Conservation (phyloP, 2,329 filamentous ascomycete species). For the Uncinocarpus reesii region DNA sequence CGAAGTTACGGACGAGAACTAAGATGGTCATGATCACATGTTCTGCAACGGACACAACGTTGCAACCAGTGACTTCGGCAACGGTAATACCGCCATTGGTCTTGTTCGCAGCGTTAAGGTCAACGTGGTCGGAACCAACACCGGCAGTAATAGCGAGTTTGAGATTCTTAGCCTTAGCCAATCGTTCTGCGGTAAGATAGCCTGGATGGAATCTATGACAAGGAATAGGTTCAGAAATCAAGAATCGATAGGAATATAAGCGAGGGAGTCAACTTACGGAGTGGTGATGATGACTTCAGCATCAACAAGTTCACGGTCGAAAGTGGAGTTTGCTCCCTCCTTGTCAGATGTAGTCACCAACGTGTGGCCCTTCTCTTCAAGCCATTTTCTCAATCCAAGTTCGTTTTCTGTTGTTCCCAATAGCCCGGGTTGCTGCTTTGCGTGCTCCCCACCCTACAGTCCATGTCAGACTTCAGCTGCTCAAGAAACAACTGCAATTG, state of each 20-base stretch:
- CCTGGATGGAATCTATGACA: conserved; percentile 82
- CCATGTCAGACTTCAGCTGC: conserved; percentile 10
- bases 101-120: conserved; percentile 92
- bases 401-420: conserved; percentile 97
- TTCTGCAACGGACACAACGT: conserved; percentile 97
- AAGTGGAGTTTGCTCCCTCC: conserved; percentile 83
- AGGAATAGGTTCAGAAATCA: not conserved
- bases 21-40: conserved; percentile 99
- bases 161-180: conserved; percentile 97
- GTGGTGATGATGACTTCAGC: conserved; percentile 99
- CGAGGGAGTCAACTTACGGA: conserved; percentile 49
- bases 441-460: conserved; percentile 63
- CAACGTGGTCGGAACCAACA: conserved; percentile 97
- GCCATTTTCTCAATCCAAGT: conserved; percentile 92
- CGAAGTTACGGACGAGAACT: conserved; percentile 91
- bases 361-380: conserved; percentile 93
- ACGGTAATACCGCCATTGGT: conserved; percentile 97
- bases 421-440: conserved; percentile 74
- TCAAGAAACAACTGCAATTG: not conserved
- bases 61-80: conserved; percentile 93
- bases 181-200: conserved; percentile 91
- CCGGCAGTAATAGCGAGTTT: conserved; percentile 95
- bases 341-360: conserved; percentile 97
- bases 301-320: conserved; percentile 91
- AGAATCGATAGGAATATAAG: not conserved